These are phyloP conservation scores for Quercus berberidifolia DNA, from an alignment of 306 rosid genomes.

Conservation along the genomic window DNA sequence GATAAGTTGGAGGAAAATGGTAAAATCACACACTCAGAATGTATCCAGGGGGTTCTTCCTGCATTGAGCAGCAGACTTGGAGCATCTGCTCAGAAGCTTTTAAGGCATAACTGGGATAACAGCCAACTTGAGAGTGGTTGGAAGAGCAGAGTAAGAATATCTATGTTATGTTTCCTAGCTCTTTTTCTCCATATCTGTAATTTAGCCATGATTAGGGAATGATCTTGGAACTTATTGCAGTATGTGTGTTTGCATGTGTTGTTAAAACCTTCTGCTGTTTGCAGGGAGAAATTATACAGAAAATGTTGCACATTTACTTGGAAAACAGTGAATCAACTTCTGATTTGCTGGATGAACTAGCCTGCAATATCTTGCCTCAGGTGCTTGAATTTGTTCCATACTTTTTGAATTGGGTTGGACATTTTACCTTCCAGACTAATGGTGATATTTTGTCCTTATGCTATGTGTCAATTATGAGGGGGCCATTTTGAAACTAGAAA, in stretches of 20 bases:
- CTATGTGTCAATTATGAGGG: not conserved
- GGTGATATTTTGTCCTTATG: not conserved
- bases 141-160: slow-evolving; percentile 25
- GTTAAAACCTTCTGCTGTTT: not conserved
- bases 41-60: slow-evolving; percentile 24
- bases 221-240: not conserved
- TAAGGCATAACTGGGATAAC: slow-evolving; percentile 32
- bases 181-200: not conserved
- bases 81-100: slow-evolving; percentile 31
- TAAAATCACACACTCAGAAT: slow-evolving; percentile 13
- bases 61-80: slow-evolving; percentile 25
- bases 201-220: not conserved
- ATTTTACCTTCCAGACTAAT: not conserved
- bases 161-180: not conserved
- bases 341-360: slow-evolving; percentile 27
- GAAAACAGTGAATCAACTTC: slow-evolving; percentile 31
- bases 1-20: slow-evolving; percentile 22
- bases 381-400: slow-evolving; percentile 7
- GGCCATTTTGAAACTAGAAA: not conserved
- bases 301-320: slow-evolving; percentile 34
- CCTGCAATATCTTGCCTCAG: slow-evolving; percentile 29
- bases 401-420: not conserved
- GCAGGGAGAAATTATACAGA: slow-evolving; percentile 38
- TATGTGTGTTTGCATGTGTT: not conserved
- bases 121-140: slow-evolving; percentile 23